phyloP scores from a whole-genome alignment of 352 stramenopile species.

The Pythium phragmiticola region DNA sequence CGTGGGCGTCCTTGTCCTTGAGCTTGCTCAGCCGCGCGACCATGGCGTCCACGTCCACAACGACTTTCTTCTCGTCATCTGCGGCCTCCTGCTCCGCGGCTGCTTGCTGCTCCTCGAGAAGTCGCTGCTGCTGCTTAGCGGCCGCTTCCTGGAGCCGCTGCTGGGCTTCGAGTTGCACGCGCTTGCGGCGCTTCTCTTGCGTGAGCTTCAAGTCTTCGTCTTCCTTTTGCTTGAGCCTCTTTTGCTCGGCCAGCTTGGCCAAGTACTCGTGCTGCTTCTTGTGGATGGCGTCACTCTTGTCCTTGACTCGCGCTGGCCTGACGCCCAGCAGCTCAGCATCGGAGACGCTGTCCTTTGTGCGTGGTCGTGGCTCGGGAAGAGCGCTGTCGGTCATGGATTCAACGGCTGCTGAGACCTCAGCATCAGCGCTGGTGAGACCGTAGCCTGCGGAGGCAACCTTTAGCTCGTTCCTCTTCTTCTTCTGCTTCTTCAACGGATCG shows the following conservation, averaged over 20 bases:
- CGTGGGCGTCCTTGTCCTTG: conserved; percentile 61
- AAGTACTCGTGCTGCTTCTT: conserved; percentile 77
- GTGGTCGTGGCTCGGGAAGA: neutral
- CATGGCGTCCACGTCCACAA: conserved; percentile 64
- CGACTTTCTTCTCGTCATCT: conserved; percentile 31
- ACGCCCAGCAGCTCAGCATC: neutral
- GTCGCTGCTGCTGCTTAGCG: conserved; percentile 32
- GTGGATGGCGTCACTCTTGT: conserved; percentile 41
- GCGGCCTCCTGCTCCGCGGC: conserved; percentile 39
- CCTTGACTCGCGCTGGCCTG: conserved; percentile 12
- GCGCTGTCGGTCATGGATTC: too few species aligned
- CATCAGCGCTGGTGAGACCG: neutral
- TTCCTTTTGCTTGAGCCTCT: conserved; percentile 65
- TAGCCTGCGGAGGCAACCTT: neutral
- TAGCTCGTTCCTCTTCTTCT: neutral
- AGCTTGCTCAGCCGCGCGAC: conserved; percentile 73
- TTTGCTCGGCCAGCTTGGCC: conserved; percentile 52
- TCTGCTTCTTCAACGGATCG: conserved; percentile 1
- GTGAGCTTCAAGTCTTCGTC: conserved; percentile 57
- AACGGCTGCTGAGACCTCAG: conserved; percentile 13
- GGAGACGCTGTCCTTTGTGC: neutral
- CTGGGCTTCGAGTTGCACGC: conserved; percentile 54
- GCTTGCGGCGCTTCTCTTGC: conserved; percentile 54
- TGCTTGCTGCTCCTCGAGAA: conserved; percentile 32
- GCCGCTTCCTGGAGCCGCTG: conserved; percentile 56